phyloP scores from a whole-genome alignment of 768 basidiomycete genomes.

The Paxillus involutus region DNA sequence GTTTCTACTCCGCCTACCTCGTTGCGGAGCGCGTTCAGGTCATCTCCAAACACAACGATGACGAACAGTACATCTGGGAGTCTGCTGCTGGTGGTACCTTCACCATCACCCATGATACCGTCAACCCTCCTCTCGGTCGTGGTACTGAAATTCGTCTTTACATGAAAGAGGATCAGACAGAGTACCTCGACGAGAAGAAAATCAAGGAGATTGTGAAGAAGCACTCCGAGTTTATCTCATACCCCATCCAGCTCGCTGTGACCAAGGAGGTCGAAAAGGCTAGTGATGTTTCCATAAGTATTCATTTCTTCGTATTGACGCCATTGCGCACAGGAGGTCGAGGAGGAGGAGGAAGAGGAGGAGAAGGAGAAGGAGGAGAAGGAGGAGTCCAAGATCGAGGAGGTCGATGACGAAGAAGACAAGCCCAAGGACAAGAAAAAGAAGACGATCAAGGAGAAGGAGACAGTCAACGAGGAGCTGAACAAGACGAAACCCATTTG shows the following conservation, averaged over 20 bases:
- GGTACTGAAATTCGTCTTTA: slow-evolving; percentile 90
- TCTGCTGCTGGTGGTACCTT: slow-evolving; percentile 99
- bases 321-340: slow-evolving; percentile 64
- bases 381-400: slow-evolving; percentile 77
- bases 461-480: slow-evolving; percentile 91
- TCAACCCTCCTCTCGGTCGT: slow-evolving; percentile 89
- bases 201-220: slow-evolving; percentile 99
- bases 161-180: slow-evolving; percentile 98
- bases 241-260: slow-evolving; percentile 97
- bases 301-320: neutral
- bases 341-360: slow-evolving; percentile 81
- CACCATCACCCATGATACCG: slow-evolving; percentile 93
- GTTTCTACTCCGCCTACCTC: slow-evolving; percentile 99
- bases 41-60: slow-evolving; percentile 99
- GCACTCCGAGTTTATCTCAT: slow-evolving; percentile 99
- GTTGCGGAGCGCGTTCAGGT: slow-evolving; percentile 98
- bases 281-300: slow-evolving; percentile 16
- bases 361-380: slow-evolving; percentile 65
- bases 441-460: slow-evolving; percentile 90
- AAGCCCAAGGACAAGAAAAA: slow-evolving; percentile 90
- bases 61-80: slow-evolving; percentile 99
- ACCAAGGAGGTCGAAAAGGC: slow-evolving; percentile 99
- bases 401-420: slow-evolving; percentile 80
- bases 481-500: slow-evolving; percentile 99
- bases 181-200: slow-evolving; percentile 99